These are phyloP conservation scores for Kewa caespitosa DNA, from an alignment of 179 eudicot species.

Conservation along the genomic window DNA sequence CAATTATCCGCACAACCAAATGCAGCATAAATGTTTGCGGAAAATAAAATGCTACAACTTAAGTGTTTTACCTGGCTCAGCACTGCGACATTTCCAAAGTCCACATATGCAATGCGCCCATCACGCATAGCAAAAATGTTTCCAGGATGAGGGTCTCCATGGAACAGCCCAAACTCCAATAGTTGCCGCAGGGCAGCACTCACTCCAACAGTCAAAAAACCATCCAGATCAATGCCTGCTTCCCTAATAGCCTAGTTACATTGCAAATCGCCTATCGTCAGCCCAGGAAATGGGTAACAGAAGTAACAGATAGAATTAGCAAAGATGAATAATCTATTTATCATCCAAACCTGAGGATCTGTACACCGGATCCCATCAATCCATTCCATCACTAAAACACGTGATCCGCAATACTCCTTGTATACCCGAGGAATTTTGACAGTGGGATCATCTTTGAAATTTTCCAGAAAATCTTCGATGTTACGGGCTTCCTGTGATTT, in stretches of 20 bases:
- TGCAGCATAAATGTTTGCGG: neutral
- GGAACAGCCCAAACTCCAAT: conserved; percentile 92
- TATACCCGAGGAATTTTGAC: conserved; percentile 94
- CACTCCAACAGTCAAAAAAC: conserved; percentile 93
- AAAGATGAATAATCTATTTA: conserved; percentile 8
- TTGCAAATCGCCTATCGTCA: conserved; percentile 9
- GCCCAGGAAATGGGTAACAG: conserved; percentile 9
- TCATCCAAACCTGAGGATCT: conserved; percentile 75
- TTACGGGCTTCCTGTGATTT: conserved; percentile 85
- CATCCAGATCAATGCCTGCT: conserved; percentile 82
- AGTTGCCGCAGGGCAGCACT: conserved; percentile 96
- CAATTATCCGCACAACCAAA: no score
- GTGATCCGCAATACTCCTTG: conserved; percentile 80
- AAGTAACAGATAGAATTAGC: neutral
- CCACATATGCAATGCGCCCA: conserved; percentile 98
- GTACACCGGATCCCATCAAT: conserved; percentile 98
- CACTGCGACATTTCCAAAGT: conserved; percentile 96
- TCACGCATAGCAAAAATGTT: conserved; percentile 98
- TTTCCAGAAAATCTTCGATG: conserved; percentile 93
- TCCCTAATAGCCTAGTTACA: conserved; percentile 75
- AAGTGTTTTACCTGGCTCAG: conserved; percentile 74
- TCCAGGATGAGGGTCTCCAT: conserved; percentile 99
- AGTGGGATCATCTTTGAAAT: conserved; percentile 92
- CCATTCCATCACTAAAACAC: conserved; percentile 99
- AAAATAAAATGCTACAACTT: neutral